phyloP scores from a whole-genome alignment of 306 rosid genomes.

The Castanospermum australe region DNA sequence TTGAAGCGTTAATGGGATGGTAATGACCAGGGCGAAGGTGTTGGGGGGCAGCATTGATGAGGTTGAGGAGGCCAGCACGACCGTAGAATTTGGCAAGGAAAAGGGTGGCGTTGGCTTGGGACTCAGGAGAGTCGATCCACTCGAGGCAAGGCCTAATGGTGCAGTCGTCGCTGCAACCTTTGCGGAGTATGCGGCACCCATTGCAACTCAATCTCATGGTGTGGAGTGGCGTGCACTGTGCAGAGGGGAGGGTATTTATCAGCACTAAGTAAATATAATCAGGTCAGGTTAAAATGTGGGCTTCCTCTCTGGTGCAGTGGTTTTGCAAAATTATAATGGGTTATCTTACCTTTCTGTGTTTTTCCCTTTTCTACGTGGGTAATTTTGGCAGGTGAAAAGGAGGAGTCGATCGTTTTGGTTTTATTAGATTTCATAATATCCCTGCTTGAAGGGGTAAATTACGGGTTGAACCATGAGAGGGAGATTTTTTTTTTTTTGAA shows the following conservation, averaged over 20 bases:
- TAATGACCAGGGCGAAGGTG: constrained; percentile 47
- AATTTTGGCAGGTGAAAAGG: not conserved
- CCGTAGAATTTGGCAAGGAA: constrained; percentile 76
- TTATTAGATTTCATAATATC: not conserved
- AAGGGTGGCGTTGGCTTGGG: constrained; percentile 74
- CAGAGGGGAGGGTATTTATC: not conserved
- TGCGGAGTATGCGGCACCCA: constrained; percentile 72
- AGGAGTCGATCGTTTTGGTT: not conserved
- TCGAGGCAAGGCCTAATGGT: constrained; percentile 53
- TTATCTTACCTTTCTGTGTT: not conserved
- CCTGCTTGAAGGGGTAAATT: constrained; percentile 19
- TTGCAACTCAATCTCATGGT: constrained; percentile 62
- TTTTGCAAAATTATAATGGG: not conserved
- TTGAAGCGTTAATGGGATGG: not conserved
- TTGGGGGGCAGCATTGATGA: constrained; percentile 47
- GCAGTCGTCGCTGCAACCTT: constrained; percentile 57
- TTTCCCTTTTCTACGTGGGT: not conserved
- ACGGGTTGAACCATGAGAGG: not conserved
- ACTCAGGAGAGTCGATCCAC: constrained; percentile 52
- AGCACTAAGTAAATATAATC: too few relatives aligned
- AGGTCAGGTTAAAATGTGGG: not conserved
- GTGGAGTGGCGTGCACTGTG: not conserved
- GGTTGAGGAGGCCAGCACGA: constrained; percentile 67
- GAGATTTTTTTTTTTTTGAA: too few relatives aligned
- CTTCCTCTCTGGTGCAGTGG: not conserved